Percentiles rank a stretch among this genome's conserved stretches.
Conservation (phyloP, 1,139 yeast genomes). For the Zygotorulaspora mrakii region DNA sequence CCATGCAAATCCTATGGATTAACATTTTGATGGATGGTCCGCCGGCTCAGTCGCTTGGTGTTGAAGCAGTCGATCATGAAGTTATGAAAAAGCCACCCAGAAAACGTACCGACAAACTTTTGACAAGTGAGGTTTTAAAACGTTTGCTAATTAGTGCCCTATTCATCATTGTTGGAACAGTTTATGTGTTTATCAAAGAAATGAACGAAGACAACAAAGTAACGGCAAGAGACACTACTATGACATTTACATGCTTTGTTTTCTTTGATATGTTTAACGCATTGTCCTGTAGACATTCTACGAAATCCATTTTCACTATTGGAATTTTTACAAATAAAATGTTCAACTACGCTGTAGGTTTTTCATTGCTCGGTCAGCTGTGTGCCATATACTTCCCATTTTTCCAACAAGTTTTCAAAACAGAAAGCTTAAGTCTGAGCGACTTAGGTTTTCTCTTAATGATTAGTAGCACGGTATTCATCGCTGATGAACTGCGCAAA, state of each 20-base stretch:
- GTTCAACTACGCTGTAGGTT: constrained; percentile 87
- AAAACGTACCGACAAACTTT: constrained; percentile 71
- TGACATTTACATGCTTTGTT: constrained; percentile 97
- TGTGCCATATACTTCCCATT: constrained; percentile 90
- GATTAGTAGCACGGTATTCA: constrained; percentile 73
- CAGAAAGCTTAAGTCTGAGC: constrained; percentile 70
- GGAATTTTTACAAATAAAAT: constrained; percentile 71
- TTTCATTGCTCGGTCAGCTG: constrained; percentile 80
- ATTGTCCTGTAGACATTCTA: constrained; percentile 77
- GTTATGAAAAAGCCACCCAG: constrained; percentile 96
- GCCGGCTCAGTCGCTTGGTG: constrained; percentile 95
- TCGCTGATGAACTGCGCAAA: constrained; percentile 82
- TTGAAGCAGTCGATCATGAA: constrained; percentile 90
- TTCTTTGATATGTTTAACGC: constrained; percentile 95
- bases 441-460: constrained; percentile 61
- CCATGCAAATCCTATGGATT: constrained; percentile 97
- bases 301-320: constrained; percentile 72
- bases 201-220: constrained; percentile 69
- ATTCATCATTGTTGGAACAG: constrained; percentile 73
- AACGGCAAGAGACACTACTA: constrained; percentile 90
- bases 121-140: constrained; percentile 61
- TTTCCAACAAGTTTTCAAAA: constrained; percentile 84
- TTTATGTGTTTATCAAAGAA: constrained; percentile 76
- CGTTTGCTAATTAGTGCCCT: constrained; percentile 71
- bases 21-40: constrained; percentile 98